Evolutionary conservation across 257 asterid genomes (phyloP).

Genomic region (Fraxinus pennsylvanica): DNA sequence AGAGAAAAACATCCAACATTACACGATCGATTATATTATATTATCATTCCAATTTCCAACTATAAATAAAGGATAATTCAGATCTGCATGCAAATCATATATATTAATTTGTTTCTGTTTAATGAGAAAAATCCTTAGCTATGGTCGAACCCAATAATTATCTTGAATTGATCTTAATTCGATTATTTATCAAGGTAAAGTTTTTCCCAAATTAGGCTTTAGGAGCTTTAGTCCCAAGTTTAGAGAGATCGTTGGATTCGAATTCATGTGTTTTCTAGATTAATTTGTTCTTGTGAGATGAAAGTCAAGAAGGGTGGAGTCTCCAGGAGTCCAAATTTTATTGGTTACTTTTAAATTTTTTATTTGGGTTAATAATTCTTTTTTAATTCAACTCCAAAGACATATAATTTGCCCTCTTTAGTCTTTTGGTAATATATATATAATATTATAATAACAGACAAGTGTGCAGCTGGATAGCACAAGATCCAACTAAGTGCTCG

Average conservation of each 20-base stretch:
- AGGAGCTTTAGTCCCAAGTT: too few relatives aligned
- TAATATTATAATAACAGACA: not conserved
- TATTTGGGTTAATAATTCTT: not conserved
- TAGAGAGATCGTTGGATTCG: too few relatives aligned
- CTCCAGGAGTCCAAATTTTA: not conserved
- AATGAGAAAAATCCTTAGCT: not conserved
- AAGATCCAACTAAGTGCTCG: not conserved
- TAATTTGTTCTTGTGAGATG: too few relatives aligned
- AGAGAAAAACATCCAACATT: not conserved
- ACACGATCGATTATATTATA: not conserved
- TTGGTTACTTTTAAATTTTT: too few relatives aligned
- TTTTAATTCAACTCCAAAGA: not conserved
- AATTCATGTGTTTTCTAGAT: too few relatives aligned
- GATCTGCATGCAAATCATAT: not conserved
- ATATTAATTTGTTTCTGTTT: not conserved
- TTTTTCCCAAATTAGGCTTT: too few relatives aligned
- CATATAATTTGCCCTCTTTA: not conserved
- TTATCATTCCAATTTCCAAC: not conserved
- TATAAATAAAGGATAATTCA: not conserved
- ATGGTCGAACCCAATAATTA: not conserved
- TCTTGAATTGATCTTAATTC: too few relatives aligned
- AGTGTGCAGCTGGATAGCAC: not conserved
- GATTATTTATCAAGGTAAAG: too few relatives aligned
- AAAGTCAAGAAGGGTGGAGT: too few relatives aligned
- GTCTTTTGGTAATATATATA: not conserved